Conservation (phyloP, 2,329 filamentous ascomycete genomes). For the Hirsutella minnesotensis region DNA sequence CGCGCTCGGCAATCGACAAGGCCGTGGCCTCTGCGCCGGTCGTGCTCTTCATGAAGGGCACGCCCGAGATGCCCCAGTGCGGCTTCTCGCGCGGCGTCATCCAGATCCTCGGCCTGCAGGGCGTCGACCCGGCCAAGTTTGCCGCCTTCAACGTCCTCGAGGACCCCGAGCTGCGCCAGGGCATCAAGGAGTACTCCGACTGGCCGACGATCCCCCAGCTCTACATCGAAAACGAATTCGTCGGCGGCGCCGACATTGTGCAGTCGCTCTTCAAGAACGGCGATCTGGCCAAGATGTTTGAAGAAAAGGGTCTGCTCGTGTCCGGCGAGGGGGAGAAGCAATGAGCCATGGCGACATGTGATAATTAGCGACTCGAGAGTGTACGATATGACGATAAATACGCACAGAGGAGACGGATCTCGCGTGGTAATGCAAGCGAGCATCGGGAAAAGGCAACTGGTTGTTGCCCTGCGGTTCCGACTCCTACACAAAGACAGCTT, state of each 20-base stretch:
- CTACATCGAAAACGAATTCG: constrained; percentile 89
- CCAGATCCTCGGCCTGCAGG: constrained; percentile 88
- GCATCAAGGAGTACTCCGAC: constrained; percentile 98
- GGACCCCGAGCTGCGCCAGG: constrained; percentile 73
- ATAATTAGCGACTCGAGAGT: not conserved
- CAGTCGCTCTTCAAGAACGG: constrained; percentile 97
- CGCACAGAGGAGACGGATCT: too few species aligned
- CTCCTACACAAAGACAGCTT: not conserved
- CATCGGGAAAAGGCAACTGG: too few species aligned
- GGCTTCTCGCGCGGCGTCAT: constrained; percentile 93
- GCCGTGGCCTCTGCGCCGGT: constrained; percentile 81
- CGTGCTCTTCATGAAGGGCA: constrained; percentile 99
- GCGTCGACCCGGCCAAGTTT: constrained; percentile 90
- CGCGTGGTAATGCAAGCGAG: too few species aligned
- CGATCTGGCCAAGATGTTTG: constrained; percentile 79
- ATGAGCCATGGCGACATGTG: constrained; percentile 10
- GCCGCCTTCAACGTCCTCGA: constrained; percentile 97
- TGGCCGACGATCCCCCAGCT: constrained; percentile 98
- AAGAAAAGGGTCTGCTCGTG: constrained; percentile 77
- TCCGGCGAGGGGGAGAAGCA: constrained; percentile 35
- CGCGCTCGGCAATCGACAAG: constrained; percentile 75
- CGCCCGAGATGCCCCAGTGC: constrained; percentile 89
- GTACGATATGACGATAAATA: not conserved
- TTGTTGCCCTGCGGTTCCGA: too few species aligned
- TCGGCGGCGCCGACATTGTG: constrained; percentile 95